These are phyloP conservation scores for Melaleuca alternifolia DNA, from an alignment of 345 rosid genomes.

Conservation along the genomic window DNA sequence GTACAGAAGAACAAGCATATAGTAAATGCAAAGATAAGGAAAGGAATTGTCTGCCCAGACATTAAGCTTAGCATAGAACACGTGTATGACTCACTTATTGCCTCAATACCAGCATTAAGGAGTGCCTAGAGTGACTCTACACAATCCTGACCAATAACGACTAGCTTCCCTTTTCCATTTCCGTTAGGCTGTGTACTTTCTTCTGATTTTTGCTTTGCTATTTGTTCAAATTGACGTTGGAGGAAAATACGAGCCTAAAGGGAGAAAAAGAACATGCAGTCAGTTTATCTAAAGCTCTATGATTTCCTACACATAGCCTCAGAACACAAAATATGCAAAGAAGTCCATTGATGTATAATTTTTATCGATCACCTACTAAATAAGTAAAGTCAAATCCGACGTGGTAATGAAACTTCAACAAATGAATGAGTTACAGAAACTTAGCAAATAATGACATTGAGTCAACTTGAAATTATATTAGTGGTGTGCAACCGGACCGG, in stretches of 20 bases:
- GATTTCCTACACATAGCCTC: background rate
- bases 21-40: too few relatives aligned
- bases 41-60: background rate
- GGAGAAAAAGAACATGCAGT: background rate
- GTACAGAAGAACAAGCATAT: too few relatives aligned
- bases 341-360: background rate
- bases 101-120: conserved; percentile 62
- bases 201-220: conserved; percentile 33
- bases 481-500: too few relatives aligned
- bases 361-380: background rate
- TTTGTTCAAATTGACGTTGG: conserved; percentile 69
- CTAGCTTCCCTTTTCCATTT: conserved; percentile 45
- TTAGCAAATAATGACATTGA: background rate
- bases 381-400: background rate
- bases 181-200: conserved; percentile 15
- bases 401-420: background rate
- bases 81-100: conserved; percentile 2
- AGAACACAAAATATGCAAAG: background rate
- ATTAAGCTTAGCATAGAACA: background rate
- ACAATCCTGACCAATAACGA: conserved; percentile 76
- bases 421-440: background rate
- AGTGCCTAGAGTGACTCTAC: conserved; percentile 93
- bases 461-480: background rate
- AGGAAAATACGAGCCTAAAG: conserved; percentile 64
- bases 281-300: background rate